Base-by-base conservation (phyloP, 805 yeast genomes). In the Kluyveromyces aestuarii region DNA sequence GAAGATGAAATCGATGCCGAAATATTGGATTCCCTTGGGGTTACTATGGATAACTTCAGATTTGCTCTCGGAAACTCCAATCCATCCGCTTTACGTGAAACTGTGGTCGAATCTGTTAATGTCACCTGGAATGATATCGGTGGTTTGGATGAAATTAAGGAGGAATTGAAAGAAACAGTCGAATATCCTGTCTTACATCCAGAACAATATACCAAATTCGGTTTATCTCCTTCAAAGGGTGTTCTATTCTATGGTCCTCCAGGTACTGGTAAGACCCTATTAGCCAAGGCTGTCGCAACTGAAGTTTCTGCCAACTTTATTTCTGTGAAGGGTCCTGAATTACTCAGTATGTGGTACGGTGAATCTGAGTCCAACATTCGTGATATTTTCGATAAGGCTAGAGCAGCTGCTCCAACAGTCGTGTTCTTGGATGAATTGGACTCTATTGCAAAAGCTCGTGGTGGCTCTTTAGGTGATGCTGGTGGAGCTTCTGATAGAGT, bases 51-150 rank as follows among this genome's bases (percentile, higher is more conserved):
- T 58, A 93, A 93, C 80, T 93, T 93, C 74, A 83, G 93, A 74
- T 93, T 93, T 63, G 98, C 99, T 5, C 77, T 95, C 47, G 97
- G 98, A 67, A 89, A 88, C 72, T 89, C 97, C 55, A 95, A 93
- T 69, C 99, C 99, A 70, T 88, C 97, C 53, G 99, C 99, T 1
- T 78, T 95, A 62, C 93, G 99, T 75, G 99, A 93, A 75, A 95
- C 99, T 50, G 99, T 93, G 61, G 99, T 95, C 55, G 98, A 95
- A 76, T 84, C 89, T 61, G 98, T 93, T 66, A 93, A 93, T 63
- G 98, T 93, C 61, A 90, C 96, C 50, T 93, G 99, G 99, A 96
- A 90, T 69, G 99, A 93, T 66, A 89, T 93, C 76, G 99, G 99
- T 73, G 99, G 99, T 57, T 78, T 93, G 65, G 99, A 93, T 68